These are phyloP conservation scores for Aspergillus ostianus DNA, from an alignment of 495 filamentous ascomycete species.

Conservation along the genomic window DNA sequence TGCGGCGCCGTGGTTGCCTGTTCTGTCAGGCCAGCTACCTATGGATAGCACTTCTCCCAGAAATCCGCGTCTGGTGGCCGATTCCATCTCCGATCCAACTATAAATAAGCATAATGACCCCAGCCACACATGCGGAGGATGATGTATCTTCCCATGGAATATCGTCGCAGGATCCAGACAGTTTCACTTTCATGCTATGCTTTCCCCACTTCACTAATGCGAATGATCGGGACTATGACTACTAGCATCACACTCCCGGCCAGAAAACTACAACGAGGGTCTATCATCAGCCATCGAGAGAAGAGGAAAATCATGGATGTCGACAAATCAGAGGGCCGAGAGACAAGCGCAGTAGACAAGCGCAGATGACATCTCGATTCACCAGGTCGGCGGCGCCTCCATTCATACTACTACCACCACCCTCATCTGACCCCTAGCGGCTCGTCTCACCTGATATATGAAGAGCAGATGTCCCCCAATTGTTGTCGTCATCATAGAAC, in stretches of 20 bases:
- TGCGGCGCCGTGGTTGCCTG: background rate
- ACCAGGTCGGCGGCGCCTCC: conserved; percentile 1
- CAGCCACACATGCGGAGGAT: background rate
- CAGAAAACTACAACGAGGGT: background rate
- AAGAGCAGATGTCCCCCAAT: background rate
- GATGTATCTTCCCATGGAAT: background rate
- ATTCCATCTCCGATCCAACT: background rate
- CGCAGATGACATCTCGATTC: conserved; percentile 4
- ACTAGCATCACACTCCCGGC: background rate
- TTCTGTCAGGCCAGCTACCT: background rate
- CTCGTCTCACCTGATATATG: conserved; percentile 12
- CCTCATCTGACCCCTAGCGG: conserved; percentile 3
- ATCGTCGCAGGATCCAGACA: background rate
- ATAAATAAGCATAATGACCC: background rate
- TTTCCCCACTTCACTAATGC: background rate
- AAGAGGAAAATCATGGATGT: background rate
- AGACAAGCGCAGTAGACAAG: background rate
- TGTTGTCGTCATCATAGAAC: conserved; percentile 3
- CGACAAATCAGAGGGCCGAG: background rate
- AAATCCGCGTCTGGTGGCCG: too few species aligned
- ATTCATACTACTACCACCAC: background rate
- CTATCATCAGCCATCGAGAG: background rate
- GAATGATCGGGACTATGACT: background rate
- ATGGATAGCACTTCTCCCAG: background rate
- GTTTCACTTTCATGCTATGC: background rate